Percentiles rank a stretch among this genome's conserved stretches.
phyloP scores from a whole-genome alignment of 805 yeast genomes.

The Saccharomyces jurei region DNA sequence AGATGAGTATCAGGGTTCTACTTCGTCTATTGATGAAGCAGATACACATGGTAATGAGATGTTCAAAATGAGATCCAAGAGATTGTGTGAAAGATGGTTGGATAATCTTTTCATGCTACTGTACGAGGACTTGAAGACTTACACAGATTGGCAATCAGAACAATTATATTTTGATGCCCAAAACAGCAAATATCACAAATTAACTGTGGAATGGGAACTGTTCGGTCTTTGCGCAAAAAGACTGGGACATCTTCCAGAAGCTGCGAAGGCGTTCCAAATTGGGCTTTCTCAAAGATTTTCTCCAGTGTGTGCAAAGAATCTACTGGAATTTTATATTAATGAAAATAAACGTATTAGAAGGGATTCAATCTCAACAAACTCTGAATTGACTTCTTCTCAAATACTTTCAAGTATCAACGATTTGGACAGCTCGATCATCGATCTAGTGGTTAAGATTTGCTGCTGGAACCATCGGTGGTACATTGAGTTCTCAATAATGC shows the following conservation, averaged over 20 bases:
- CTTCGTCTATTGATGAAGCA: slow-evolving; percentile 6
- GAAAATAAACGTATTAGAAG: slow-evolving; percentile 32
- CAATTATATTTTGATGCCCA: slow-evolving; percentile 78
- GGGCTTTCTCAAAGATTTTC: slow-evolving; percentile 69
- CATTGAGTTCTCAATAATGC: slow-evolving; percentile 71
- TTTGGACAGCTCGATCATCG: slow-evolving; percentile 48
- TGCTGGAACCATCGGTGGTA: slow-evolving; percentile 98
- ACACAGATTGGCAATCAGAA: slow-evolving; percentile 88
- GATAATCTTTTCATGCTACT: slow-evolving; percentile 61
- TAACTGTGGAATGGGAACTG: slow-evolving; percentile 83
- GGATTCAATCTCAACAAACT: slow-evolving; percentile 9
- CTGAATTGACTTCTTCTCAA: slow-evolving; percentile 22
- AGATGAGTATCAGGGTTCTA: slow-evolving; percentile 36
- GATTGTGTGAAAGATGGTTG: slow-evolving; percentile 67
- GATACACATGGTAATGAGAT: neutral
- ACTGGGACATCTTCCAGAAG: slow-evolving; percentile 75
- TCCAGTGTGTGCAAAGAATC: slow-evolving; percentile 62
- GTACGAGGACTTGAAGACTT: slow-evolving; percentile 66
- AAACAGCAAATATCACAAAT: slow-evolving; percentile 64
- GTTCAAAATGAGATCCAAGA: slow-evolving; percentile 44
- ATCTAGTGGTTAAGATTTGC: slow-evolving; percentile 57
- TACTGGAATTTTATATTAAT: slow-evolving; percentile 52
- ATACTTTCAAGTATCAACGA: slow-evolving; percentile 23
- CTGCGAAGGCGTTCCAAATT: slow-evolving; percentile 67
- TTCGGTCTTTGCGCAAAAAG: slow-evolving; percentile 76